Base-by-base conservation (phyloP, 73 alveolate genomes). In the Tetrahymena elliotti region DNA sequence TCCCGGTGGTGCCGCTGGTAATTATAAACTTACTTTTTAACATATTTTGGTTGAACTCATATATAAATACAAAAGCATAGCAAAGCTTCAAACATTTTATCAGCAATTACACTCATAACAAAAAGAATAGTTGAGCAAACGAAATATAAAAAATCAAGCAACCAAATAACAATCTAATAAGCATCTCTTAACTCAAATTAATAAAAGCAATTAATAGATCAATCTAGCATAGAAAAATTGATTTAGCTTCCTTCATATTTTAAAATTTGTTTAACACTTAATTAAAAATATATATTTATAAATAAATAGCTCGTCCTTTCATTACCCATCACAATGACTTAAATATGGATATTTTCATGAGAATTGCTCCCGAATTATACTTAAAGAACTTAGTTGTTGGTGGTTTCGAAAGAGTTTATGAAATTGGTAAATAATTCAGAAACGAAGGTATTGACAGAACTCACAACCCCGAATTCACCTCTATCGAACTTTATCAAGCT, bases 401-500 rank as follows among this genome's bases (percentile, higher is more conserved):
- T 31, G 99, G 99, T 35, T 93, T 99, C 96, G 99, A 99, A 93
- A 97, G 99, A 94, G 99, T 99, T 27, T 99, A 97, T 94, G 99
- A 99, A 97, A 99, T 99, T 83, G 99, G 99, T 40, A 98, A 99
- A 95, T 98, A 98, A 96, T 99, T 99, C 96, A 98, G 99, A 97
- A 99, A 99, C 94, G 99, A 99, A 95, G 99, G 99, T 36, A 99
- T 99, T 93, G 99, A 99, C 96, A 95, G 98, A 95, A 99, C 99
- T 35, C 99, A 99, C 98, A 99, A 99, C 97, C 99, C 99, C 34
- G 99, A 99, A 97, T 99, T 99, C 97, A 99, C 99, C n/a, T 98
- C 99, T 93, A 97, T 98, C 92, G 99, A 99, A 96, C 99, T 99
- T 98, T 99, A 99, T 98, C 97, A 98, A 99, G 99, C 99, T 94